phyloP scores from a whole-genome alignment of 2,329 filamentous ascomycete genomes.

The Grosmannia clavigera region DNA sequence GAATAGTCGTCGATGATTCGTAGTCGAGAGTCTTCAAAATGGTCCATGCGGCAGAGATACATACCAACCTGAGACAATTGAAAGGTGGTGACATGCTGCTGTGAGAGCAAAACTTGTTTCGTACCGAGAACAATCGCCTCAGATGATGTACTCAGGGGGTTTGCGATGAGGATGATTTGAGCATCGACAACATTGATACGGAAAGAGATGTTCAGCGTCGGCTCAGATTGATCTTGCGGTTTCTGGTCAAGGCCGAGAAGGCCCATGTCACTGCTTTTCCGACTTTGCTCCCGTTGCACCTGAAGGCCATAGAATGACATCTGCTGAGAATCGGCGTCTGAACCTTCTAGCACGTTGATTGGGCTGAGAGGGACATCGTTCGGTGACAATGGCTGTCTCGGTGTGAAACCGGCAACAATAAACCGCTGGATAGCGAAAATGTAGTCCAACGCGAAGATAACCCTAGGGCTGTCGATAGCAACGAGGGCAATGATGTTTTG shows the following conservation, averaged over 20 bases:
- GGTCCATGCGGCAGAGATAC: constrained; percentile 98
- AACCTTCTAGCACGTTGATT: constrained; percentile 44
- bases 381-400: constrained; percentile 41
- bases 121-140: constrained; percentile 93
- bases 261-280: not conserved
- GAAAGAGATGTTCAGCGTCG: constrained; percentile 67
- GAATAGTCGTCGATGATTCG: constrained; percentile 96
- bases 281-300: not conserved
- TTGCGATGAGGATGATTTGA: constrained; percentile 91
- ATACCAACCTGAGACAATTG: constrained; percentile 92
- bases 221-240: constrained; percentile 8
- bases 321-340: constrained; percentile 46
- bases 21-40: constrained; percentile 79
- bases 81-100: constrained; percentile 87
- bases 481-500: constrained; percentile 79
- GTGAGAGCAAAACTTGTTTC: constrained; percentile 83
- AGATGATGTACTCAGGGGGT: constrained; percentile 76
- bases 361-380: constrained; percentile 40
- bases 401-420: constrained; percentile 55
- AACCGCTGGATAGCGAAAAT: constrained; percentile 82
- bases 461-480: constrained; percentile 83
- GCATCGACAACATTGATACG: constrained; percentile 91
- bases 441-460: constrained; percentile 95
- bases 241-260: constrained; percentile 5
- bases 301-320: constrained; percentile 20